Percentiles rank a stretch among this genome's conserved stretches.
Evolutionary conservation across 2,329 filamentous ascomycete species (phyloP).

Genomic region (Fusarium nanum): DNA sequence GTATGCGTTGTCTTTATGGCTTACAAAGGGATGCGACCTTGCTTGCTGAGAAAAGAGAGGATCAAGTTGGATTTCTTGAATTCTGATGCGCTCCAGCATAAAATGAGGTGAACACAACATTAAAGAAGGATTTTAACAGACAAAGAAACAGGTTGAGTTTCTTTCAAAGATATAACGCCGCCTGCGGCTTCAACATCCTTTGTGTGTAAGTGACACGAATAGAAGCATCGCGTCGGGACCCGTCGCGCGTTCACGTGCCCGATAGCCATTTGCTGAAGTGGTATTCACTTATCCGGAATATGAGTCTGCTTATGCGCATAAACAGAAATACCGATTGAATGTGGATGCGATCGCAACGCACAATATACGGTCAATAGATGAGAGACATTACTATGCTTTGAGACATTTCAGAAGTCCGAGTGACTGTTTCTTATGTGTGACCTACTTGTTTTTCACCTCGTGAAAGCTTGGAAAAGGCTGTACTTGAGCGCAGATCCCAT

Average conservation of each 20-base stretch:
- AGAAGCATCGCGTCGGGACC: conserved; percentile 20
- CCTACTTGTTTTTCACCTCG: not conserved
- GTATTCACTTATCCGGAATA: conserved; percentile 9
- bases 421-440: not conserved
- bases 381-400: not conserved
- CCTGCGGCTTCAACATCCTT: conserved; percentile 24
- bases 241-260: conserved; percentile 36
- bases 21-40: conserved; percentile 2
- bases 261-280: not conserved
- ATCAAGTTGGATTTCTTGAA: not conserved
- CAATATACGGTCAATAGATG: not conserved
- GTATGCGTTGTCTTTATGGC: not conserved
- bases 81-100: not conserved
- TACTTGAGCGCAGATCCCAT: not conserved
- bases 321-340: not conserved
- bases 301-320: conserved; percentile 12
- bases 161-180: not conserved
- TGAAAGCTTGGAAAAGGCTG: not conserved
- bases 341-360: not conserved
- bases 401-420: too few species aligned
- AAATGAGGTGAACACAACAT: not conserved
- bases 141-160: not conserved
- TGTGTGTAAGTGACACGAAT: conserved; percentile 12
- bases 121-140: not conserved
- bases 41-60: conserved; percentile 1